Percentiles rank a stretch among this genome's conserved stretches.
Conservation (phyloP, 768 basidiomycete genomes). For the Boletus rex-veris region DNA sequence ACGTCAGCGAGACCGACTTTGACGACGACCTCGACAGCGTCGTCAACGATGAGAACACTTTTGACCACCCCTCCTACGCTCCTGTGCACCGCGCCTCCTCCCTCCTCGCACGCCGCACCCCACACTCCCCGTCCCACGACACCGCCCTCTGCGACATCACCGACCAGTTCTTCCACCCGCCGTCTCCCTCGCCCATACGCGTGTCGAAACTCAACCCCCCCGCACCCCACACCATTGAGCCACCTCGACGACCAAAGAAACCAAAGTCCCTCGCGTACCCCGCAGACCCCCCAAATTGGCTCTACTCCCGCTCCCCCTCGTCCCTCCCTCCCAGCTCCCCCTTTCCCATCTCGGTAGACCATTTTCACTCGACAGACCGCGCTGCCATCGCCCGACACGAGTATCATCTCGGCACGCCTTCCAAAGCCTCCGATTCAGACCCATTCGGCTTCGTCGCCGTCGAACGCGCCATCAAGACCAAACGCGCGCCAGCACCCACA, state of each 20-base stretch:
- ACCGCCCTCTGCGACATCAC: conserved; percentile 31
- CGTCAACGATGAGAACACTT: conserved; percentile 14
- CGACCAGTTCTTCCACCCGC: conserved; percentile 34
- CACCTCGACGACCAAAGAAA: conserved; percentile 32
- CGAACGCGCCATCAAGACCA: conserved; percentile 47
- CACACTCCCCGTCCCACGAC: conserved; percentile 21
- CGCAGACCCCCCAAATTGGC: conserved; percentile 32
- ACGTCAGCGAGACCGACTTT: conserved; percentile 19
- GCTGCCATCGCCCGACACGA: conserved; percentile 11
- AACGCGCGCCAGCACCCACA: conserved; percentile 27
- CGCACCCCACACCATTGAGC: conserved; percentile 16
- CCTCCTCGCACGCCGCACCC: conserved; percentile 9
- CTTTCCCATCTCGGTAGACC: conserved; percentile 16
- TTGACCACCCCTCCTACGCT: conserved; percentile 1
- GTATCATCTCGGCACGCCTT: conserved; percentile 22
- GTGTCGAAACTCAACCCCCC: conserved; percentile 20
- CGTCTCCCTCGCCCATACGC: conserved; percentile 30
- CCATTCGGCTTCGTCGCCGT: conserved; percentile 58
- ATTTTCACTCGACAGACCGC: background rate
- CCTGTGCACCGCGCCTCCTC: conserved; percentile 3
- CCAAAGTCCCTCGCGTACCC: conserved; percentile 30
- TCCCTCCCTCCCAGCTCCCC: conserved; percentile 36
- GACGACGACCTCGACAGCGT: conserved; percentile 11
- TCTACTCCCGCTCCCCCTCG: conserved; percentile 24
- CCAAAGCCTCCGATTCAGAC: conserved; percentile 38